Percentiles rank a stretch among this genome's conserved stretches.
Evolutionary conservation across 192 early-diverging fungal species (phyloP).

Genomic region (Linnemannia schmuckeri): DNA sequence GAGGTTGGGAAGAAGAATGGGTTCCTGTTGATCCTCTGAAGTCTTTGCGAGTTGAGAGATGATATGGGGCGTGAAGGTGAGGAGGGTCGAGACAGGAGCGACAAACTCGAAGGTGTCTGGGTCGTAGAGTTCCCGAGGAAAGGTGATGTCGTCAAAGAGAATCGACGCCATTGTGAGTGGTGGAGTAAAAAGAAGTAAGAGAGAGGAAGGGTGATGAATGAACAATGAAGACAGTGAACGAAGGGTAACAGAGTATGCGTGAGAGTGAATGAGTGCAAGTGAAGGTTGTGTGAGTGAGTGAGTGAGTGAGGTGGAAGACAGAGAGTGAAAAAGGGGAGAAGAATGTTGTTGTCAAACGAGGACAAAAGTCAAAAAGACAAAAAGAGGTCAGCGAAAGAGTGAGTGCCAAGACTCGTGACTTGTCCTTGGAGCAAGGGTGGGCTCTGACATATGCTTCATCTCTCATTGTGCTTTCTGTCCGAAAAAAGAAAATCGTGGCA

Average conservation of each 20-base stretch:
- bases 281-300: not conserved
- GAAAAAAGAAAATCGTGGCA: not conserved
- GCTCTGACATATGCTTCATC: not conserved
- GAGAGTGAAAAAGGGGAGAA: too few species aligned
- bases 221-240: not conserved
- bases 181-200: not conserved
- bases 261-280: not conserved
- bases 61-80: constrained; percentile 66
- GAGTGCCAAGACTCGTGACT: constrained; percentile 1
- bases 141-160: constrained; percentile 64
- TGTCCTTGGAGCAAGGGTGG: not conserved
- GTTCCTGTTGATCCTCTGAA: constrained; percentile 56
- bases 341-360: not conserved
- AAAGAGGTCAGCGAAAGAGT: not conserved
- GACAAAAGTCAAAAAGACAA: not conserved
- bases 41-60: constrained; percentile 61
- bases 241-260: not conserved
- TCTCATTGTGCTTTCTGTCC: too few species aligned
- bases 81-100: constrained; percentile 58
- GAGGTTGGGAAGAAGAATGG: constrained; percentile 24
- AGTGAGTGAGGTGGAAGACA: not conserved
- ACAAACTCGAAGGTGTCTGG: constrained; percentile 60
- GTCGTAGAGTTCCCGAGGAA: constrained; percentile 63
- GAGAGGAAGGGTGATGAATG: not conserved
- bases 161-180: constrained; percentile 45